Evolutionary conservation across 352 stramenopile genomes (phyloP), one percentile per base, ranked within the genome.

Genomic region (Pythium utonaiense): DNA sequence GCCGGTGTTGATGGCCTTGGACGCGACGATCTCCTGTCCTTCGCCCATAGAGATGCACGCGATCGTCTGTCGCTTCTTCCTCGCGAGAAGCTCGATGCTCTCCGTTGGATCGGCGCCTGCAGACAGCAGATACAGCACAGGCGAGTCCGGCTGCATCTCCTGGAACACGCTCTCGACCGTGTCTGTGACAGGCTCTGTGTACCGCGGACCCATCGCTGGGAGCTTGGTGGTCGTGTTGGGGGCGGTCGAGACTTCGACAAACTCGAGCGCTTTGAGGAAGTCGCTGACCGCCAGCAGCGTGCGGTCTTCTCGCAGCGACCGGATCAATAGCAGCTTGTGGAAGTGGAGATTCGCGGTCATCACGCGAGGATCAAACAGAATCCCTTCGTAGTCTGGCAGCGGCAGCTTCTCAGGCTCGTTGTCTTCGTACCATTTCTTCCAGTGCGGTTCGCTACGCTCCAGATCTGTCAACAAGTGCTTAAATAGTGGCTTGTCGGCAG

Each of bases 11-110:
- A 93, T 81, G 0, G 82, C 78, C 28, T 78, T 75, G 6, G 73
- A 60, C 2, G 82, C 83, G 3, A 91, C 74, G 17, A 65, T 57
- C 27, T 91, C 81, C 52, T 93, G 83, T 0, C 83, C 82, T 61
- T 93, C 82, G 24, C 83, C 83, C 78, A 93, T 89, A 1, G 81
- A 91, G 51, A 93, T 91, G 4, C 67, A 88, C 19, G 76, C 75
- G 33, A 91, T 60, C 21, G 63, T 86, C 38, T 89, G 77, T 0
- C 81, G 69, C 53, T 90, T 89, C 40, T 89, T 87, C 6, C 83
- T 60, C 8, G 79, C 78, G 52, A 93, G 74, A 0, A 78, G 64
- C 60, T 91, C 80, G 36, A 93, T 89, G 1, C 75, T 68, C 33
- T 93, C 83, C 0, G 83, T 93, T 13, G 82, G 82, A 36, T 93